Evolutionary conservation across 2,329 filamentous ascomycete genomes (phyloP), one percentile per base, ranked within the genome.

Genomic region (Penicillium sp.): DNA sequence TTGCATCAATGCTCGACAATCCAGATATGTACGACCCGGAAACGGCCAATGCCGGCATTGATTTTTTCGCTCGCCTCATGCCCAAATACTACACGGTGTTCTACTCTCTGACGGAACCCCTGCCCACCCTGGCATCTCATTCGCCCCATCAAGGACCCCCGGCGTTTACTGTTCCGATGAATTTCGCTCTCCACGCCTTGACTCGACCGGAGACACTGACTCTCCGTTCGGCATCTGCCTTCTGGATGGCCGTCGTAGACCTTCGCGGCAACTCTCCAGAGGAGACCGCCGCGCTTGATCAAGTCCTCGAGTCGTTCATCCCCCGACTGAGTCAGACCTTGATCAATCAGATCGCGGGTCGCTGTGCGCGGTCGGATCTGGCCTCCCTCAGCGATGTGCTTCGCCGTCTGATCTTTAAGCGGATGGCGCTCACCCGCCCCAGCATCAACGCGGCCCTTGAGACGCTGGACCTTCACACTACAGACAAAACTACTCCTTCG

Each of bases 311-410:
- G 25, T 70, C 74, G 22, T 78, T 71, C 58, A 62, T 78, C 4
- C 74, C 77, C 4, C 65, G 71, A 6, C 71, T 81, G 7, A 76
- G 77, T 37, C 71, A 73, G 40, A 74, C 78, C 7, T 64, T 81
- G 11, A 71, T 80, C 25, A 71, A 68, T 3, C 78, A 80, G 55
- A 63, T 81, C 35, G 75, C 76, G 13, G 80, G 80, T 4, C 72
- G 70, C 48, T 81, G 79, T 58, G 78, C 80, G 13, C 74, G 80
- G 43, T 81, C 79, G 1, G 79, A 81, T 58, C 69, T 81, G 16
- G 73, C 76, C 6, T 76, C 74, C 62, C 72, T 81, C 11, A 73
- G 68, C 52, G 78, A 80, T 46, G 72, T 77, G 10, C 71, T 82
- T 38, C 74, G 77, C 55, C 75, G 73, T 49, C 72, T 77, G 26